Base-by-base conservation (phyloP, 768 basidiomycete genomes). In the Podaxis carcinomalis region DNA sequence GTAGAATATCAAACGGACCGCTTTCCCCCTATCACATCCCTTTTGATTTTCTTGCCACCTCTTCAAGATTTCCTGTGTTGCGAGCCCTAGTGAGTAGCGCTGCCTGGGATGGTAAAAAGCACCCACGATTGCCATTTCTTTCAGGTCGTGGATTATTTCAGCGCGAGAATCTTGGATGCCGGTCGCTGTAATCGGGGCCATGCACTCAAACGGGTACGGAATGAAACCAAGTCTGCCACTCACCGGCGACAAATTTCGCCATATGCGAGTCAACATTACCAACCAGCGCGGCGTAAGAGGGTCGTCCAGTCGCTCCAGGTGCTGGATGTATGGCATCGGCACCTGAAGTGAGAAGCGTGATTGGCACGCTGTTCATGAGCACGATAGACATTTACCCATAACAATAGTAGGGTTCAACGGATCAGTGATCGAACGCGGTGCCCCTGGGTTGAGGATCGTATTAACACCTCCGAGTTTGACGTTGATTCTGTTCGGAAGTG, bases 401-500 rank as follows among this genome's bases (percentile, higher is more conserved):
- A 93, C 83, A 14, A 93, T 83, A 0, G 91, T 89, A 0, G 91
- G 90, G 64, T 85, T 83, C 36, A 79, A 74, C 0, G 84, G 81
- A 66, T 93, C 89, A 0, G 81, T 82, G 0, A 93, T 74, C 3
- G 81, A 76, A 0, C 78, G 71, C 0, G 84, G 83, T 0, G 84
- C 83, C 1, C 77, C 71, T 0, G 85, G 80, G 40, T 89, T 86
- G 0, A 89, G 90, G 27, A 92, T 79, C 1, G 82, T 78, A 66
- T 93, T 93, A 68, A 92, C 86, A 0, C 92, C 90, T 4, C 91
- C 91, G 0, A 93, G 78, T 68, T 92, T 92, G 1, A 89, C 89
- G 60, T 92, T 92, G 61, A 92, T 79, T 68, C 90, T 92, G 32
- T 4, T n/a, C 2, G 9, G 28, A 49, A 14, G n/a, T 4, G 7